phyloP scores from a whole-genome alignment of 2,329 filamentous ascomycete species.

The Aureobasidium sp. region DNA sequence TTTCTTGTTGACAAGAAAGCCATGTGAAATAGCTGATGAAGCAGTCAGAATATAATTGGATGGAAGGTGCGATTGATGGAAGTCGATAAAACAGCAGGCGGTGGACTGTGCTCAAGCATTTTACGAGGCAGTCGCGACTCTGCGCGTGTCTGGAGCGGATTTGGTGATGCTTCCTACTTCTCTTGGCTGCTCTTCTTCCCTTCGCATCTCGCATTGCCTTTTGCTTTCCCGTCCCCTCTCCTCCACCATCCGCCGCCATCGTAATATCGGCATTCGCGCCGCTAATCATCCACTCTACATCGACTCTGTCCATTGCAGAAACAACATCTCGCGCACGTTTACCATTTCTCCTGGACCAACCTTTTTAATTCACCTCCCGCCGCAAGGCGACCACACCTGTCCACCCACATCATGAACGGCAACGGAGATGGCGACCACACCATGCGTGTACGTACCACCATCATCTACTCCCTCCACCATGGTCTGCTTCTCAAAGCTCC shows the following conservation, averaged over 20 bases:
- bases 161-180: neutral
- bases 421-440: conserved; percentile 14
- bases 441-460: conserved; percentile 11
- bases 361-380: conserved; percentile 5
- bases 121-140: neutral
- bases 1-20: too few relatives aligned
- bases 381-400: conserved; percentile 7
- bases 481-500: neutral
- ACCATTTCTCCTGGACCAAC: conserved; percentile 3
- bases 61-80: neutral
- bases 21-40: too few relatives aligned
- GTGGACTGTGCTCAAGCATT: conserved; percentile 1
- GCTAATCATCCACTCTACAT: neutral
- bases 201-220: conserved; percentile 6
- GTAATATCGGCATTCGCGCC: neutral
- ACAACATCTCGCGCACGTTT: neutral
- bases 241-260: neutral
- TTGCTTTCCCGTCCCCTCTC: neutral
- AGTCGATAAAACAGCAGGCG: neutral
- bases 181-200: neutral
- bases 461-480: neutral
- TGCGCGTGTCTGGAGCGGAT: conserved; percentile 1
- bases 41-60: neutral
- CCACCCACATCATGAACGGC: conserved; percentile 15
- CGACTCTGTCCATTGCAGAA: conserved; percentile 9